Percentiles rank a stretch among this genome's conserved stretches.
phyloP scores from a whole-genome alignment of 768 basidiomycete genomes.

The Leccinum arenicola region DNA sequence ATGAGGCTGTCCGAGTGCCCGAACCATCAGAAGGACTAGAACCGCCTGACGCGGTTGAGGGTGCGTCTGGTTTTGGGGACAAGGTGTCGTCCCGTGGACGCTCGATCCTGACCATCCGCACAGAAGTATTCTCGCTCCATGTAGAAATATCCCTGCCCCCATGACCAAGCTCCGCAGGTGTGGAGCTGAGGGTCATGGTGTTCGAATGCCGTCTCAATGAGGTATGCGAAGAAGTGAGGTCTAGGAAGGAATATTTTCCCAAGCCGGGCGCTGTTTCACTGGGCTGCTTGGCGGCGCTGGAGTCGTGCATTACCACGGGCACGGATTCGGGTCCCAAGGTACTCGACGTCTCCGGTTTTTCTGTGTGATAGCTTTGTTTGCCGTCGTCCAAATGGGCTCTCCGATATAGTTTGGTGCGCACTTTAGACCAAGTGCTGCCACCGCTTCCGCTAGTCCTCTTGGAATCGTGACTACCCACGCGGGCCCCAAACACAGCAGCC shows the following conservation, averaged over 20 bases:
- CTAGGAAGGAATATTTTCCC: slow-evolving; percentile 34
- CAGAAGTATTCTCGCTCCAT: slow-evolving; percentile 21
- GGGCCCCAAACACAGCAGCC: slow-evolving; percentile 23
- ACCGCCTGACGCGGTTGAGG: slow-evolving; percentile 30
- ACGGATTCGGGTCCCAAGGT: slow-evolving; percentile 30
- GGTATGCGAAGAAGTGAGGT: slow-evolving; percentile 26
- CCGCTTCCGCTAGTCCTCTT: slow-evolving; percentile 23
- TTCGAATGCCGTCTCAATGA: slow-evolving; percentile 28
- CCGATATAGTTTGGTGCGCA: slow-evolving; percentile 29
- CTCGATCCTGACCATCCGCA: slow-evolving; percentile 17
- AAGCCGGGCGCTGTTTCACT: slow-evolving; percentile 26
- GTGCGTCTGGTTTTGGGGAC: slow-evolving; percentile 29
- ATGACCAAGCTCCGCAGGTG: slow-evolving; percentile 28
- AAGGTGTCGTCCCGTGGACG: slow-evolving; percentile 15
- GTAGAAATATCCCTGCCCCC: slow-evolving; percentile 4
- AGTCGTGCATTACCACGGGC: slow-evolving; percentile 29
- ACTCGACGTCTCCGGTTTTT: slow-evolving; percentile 22
- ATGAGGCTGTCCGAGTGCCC: slow-evolving; percentile 13
- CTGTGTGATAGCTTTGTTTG: slow-evolving; percentile 14
- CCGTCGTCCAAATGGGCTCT: slow-evolving; percentile 31
- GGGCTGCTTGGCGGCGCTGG: slow-evolving; percentile 14
- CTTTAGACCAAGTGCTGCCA: slow-evolving; percentile 31
- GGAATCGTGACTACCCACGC: slow-evolving; percentile 19
- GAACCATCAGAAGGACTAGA: slow-evolving; percentile 29
- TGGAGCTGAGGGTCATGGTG: slow-evolving; percentile 25